Evolutionary conservation across 73 alveolate genomes (phyloP).

Genomic region (Symbiodinium pilosum): DNA sequence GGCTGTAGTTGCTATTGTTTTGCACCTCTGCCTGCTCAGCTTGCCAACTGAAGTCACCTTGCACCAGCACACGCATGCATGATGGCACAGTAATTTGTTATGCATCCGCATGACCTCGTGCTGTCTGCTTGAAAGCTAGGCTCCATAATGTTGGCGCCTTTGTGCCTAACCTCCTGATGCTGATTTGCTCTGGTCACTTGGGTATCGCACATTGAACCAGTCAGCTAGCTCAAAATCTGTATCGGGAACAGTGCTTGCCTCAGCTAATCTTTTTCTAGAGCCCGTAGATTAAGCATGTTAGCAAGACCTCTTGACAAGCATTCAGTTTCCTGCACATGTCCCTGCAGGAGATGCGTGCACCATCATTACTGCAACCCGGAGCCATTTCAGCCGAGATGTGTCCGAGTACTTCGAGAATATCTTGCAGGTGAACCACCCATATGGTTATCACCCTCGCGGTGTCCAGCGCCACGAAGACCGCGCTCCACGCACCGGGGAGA

Average conservation of each 20-base stretch:
- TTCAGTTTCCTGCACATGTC: not conserved
- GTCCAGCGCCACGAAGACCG: not conserved
- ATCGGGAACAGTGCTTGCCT: not conserved
- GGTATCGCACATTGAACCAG: not conserved
- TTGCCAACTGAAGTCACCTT: no score
- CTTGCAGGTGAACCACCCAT: not conserved
- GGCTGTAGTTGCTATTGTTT: no score
- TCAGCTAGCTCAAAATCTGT: not conserved
- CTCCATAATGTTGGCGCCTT: no score
- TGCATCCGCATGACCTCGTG: no score
- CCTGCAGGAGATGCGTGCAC: not conserved
- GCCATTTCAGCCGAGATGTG: conserved; percentile 22
- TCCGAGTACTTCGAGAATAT: not conserved
- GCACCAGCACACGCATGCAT: no score
- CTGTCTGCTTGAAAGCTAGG: no score
- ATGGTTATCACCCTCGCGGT: conserved; percentile 24
- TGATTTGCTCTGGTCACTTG: not conserved
- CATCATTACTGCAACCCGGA: not conserved
- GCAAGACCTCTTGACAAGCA: no score
- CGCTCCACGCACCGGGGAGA: not conserved
- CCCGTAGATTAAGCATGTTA: no score
- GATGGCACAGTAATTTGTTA: no score
- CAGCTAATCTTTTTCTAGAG: no score
- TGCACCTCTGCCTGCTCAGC: no score
- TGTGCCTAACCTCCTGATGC: not conserved